Evolutionary conservation across 768 basidiomycete genomes (phyloP).

Genomic region (Tephrocybe sp.): DNA sequence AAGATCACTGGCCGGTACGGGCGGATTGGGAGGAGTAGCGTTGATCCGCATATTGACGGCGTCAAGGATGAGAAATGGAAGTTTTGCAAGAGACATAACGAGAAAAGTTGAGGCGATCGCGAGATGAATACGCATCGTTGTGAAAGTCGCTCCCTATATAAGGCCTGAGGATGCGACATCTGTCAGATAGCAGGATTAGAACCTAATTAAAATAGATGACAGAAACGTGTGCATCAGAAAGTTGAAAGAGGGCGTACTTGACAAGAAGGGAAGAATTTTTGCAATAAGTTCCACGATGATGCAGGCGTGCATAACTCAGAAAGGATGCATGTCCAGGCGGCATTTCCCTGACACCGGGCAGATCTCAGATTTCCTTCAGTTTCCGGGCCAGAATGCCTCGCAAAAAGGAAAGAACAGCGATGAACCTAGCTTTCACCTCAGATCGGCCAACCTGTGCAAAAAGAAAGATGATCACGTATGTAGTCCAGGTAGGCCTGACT

Average conservation of each 20-base stretch:
- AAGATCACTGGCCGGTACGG: constrained; percentile 18
- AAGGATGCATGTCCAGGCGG: constrained; percentile 14
- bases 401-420: constrained; percentile 7
- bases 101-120: not conserved
- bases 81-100: constrained; percentile 28
- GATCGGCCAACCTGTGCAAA: not conserved
- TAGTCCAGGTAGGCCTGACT: not conserved
- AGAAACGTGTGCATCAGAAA: constrained; percentile 8
- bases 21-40: constrained; percentile 36
- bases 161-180: not conserved
- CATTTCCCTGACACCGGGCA: constrained; percentile 14
- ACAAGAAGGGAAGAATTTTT: not conserved
- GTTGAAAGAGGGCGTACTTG: not conserved
- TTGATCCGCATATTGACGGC: constrained; percentile 36
- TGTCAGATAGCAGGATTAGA: constrained; percentile 1
- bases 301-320: constrained; percentile 1
- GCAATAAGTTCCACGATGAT: not conserved
- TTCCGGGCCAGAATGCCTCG: not conserved
- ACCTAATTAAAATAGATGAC: not conserved
- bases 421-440: constrained; percentile 3
- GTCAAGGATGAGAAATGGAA: constrained; percentile 34
- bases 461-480: not conserved
- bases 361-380: constrained; percentile 14
- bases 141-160: not conserved
- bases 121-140: not conserved